A percentile compares a stretch with the other conserved stretches of the same genome.
These are phyloP conservation scores for Candida sphagnicola DNA, from an alignment of 805 yeast genomes.

Conservation along the genomic window DNA sequence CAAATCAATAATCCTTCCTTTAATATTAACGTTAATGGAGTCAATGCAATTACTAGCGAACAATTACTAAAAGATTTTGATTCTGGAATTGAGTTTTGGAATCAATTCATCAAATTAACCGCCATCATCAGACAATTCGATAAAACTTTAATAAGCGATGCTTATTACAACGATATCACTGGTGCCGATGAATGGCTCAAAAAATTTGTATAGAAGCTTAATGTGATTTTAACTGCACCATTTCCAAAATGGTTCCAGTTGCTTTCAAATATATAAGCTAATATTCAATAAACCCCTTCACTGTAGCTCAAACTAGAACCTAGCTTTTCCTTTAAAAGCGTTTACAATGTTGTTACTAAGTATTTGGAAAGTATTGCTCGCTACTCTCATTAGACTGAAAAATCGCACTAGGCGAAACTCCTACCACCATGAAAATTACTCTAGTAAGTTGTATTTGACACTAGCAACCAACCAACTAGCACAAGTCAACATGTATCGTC, in stretches of 20 bases:
- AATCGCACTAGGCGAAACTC: too few relatives aligned
- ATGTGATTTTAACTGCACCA: neutral
- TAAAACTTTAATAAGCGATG: conserved; percentile 20
- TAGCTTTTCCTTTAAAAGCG: too few relatives aligned
- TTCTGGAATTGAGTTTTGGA: conserved; percentile 33
- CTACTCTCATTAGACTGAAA: too few relatives aligned
- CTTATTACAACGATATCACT: conserved; percentile 17
- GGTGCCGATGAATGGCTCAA: conserved; percentile 30
- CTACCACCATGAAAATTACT: too few relatives aligned
- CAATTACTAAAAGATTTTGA: conserved; percentile 29
- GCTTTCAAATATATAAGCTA: too few relatives aligned
- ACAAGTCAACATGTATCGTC: neutral
- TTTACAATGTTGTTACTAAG: too few relatives aligned
- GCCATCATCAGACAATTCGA: conserved; percentile 24
- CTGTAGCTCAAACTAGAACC: too few relatives aligned
- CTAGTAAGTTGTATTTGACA: too few relatives aligned
- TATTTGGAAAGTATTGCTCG: too few relatives aligned
- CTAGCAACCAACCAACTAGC: too few relatives aligned
- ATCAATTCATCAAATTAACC: conserved; percentile 23
- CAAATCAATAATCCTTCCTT: conserved; percentile 36
- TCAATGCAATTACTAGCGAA: conserved; percentile 31
- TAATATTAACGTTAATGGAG: conserved; percentile 39
- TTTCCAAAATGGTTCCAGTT: too few relatives aligned
- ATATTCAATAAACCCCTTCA: neutral
- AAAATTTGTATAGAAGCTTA: conserved; percentile 14